Evolutionary conservation across 2,329 filamentous ascomycete species (phyloP), one percentile per base, ranked within the genome.

Genomic region (Orbilia brochopaga): DNA sequence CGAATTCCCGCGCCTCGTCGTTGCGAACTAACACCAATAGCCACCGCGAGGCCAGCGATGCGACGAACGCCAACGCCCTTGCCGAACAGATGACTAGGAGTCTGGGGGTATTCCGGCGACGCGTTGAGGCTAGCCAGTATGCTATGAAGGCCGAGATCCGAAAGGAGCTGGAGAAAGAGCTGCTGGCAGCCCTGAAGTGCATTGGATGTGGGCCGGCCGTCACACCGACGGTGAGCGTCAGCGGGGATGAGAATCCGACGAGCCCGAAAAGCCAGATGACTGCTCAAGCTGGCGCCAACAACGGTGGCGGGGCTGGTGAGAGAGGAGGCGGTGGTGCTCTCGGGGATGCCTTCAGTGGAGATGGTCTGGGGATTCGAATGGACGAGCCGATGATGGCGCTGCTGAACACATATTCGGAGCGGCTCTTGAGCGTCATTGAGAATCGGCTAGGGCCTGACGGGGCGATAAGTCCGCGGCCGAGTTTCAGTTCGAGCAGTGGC

Each of bases 331-430:
- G n/a, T n/a, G n/a, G n/a, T 1, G 32, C 52, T 6, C 19, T 21
- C 8, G 44, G 11, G 2, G 44, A 48, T 5, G 44, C 11, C 2
- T 23, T 21, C 19, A 19, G 3, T 8, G 23, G 27, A 10, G 65
- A 73, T 46, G 69, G 60, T 17, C 15, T 65, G 11, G 67, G 60
- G n/a, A 64, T 72, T 32, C 30, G 67, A 24, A 56, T 72, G 60
- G 67, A 72, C 10, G 67, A 72, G 8, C 60, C 64, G n/a, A 73
- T 73, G 69, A 62, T 73, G 69, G 57, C 61, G 15, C 35, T 73
- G 11, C 50, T 73, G 21, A 64, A 63, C 7, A 73, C 63, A 1
- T 73, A 66, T 55, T 73, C 69, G 37, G 69, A 73, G 53, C 57
- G 62, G 30, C 30, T 73, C 15, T 37, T 73, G 50, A 72, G 60